Percentiles rank a stretch among this genome's conserved stretches.
These are phyloP conservation scores for Lithohypha guttulata DNA, from an alignment of 2,329 filamentous ascomycete genomes.

Conservation along the genomic window DNA sequence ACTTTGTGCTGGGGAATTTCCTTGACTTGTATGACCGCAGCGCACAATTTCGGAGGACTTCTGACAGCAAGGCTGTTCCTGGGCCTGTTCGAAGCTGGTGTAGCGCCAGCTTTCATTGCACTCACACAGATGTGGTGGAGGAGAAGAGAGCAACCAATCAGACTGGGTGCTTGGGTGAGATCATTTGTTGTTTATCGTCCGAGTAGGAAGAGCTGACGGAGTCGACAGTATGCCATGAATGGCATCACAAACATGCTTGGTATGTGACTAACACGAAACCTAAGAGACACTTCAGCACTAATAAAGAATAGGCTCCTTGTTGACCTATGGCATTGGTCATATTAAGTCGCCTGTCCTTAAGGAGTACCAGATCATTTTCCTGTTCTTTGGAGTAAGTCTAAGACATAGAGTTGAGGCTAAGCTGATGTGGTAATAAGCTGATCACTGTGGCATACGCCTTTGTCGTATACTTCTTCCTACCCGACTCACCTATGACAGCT, in stretches of 20 bases:
- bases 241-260: constrained; percentile 44
- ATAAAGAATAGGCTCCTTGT: constrained; percentile 28
- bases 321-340: constrained; percentile 43
- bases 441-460: constrained; percentile 43
- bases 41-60: constrained; percentile 39
- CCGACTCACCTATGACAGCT: constrained; percentile 52
- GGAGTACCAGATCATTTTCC: constrained; percentile 44
- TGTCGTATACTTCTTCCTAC: constrained; percentile 48
- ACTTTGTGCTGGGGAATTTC: constrained; percentile 44
- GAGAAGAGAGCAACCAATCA: constrained; percentile 41
- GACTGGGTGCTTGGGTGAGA: constrained; percentile 37
- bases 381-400: constrained; percentile 33
- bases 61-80: constrained; percentile 46
- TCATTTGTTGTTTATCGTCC: neutral
- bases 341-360: constrained; percentile 35
- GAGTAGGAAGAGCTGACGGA: neutral
- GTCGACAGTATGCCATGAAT: constrained; percentile 27
- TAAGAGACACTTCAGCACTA: no score
- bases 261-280: no score
- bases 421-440: constrained; percentile 13
- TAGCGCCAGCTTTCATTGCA: constrained; percentile 42
- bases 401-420: neutral
- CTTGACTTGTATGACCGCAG: constrained; percentile 43
- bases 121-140: constrained; percentile 48
- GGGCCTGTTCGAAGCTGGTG: constrained; percentile 44